Percentiles rank a stretch among this genome's conserved stretches.
These are phyloP conservation scores for Termitomyces sp. DNA, from an alignment of 768 basidiomycete species.

Conservation along the genomic window DNA sequence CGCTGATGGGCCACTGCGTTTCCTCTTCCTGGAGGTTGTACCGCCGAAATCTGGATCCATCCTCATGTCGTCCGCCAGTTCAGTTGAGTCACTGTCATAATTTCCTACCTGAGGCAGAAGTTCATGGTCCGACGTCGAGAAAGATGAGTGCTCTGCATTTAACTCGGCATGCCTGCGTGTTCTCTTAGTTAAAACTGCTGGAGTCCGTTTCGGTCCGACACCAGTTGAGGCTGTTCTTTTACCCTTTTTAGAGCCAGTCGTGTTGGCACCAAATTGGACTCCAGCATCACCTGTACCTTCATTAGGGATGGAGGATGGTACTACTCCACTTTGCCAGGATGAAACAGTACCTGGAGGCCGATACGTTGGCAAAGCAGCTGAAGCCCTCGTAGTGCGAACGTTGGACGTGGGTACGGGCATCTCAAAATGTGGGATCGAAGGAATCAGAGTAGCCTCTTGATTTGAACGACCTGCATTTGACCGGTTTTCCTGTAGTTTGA, in stretches of 20 bases:
- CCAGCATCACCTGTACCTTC: conserved; percentile 30
- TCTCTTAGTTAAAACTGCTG: background rate
- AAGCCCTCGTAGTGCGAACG: conserved; percentile 2
- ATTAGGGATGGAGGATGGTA: conserved; percentile 60
- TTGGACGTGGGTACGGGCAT: background rate
- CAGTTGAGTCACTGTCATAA: conserved; percentile 30
- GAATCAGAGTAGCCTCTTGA: background rate
- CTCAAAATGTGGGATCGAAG: background rate
- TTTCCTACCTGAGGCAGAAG: conserved; percentile 7
- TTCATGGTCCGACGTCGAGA: conserved; percentile 25
- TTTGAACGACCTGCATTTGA: background rate
- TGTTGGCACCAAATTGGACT: background rate
- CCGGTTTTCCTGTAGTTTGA: background rate
- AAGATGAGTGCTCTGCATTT: conserved; percentile 9
- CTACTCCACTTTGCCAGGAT: conserved; percentile 31
- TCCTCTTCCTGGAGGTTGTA: conserved; percentile 40
- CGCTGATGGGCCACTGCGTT: conserved; percentile 23
- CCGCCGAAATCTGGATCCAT: conserved; percentile 24
- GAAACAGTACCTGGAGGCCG: conserved; percentile 3
- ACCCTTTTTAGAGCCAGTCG: background rate
- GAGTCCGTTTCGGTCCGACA: conserved; percentile 3
- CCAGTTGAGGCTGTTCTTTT: conserved; percentile 1
- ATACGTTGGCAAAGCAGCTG: background rate
- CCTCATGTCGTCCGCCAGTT: conserved; percentile 38
- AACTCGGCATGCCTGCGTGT: conserved; percentile 15